phyloP scores from a whole-genome alignment of 768 basidiomycete species.

The button mushroom (Agaricus bisporus) region DNA sequence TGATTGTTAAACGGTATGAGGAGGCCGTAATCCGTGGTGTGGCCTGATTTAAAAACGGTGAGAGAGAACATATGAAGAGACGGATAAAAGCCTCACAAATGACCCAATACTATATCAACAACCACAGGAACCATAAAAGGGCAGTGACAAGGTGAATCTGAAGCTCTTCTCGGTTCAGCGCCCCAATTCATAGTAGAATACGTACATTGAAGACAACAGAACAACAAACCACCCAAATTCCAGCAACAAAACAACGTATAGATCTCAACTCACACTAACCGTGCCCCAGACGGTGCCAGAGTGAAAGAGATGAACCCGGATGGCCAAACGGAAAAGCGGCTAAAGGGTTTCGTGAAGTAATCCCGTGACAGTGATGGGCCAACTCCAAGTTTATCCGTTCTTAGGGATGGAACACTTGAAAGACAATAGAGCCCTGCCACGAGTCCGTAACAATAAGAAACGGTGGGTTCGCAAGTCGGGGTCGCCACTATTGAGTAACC shows the following conservation, averaged over 20 bases:
- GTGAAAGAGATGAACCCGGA: neutral
- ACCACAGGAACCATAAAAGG: neutral
- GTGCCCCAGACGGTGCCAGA: neutral
- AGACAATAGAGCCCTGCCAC: slow-evolving; percentile 6
- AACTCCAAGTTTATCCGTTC: neutral
- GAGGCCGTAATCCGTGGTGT: neutral
- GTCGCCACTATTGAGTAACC: neutral
- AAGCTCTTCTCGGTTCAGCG: neutral
- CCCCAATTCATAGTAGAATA: slow-evolving; percentile 1
- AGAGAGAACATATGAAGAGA: neutral
- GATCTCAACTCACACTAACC: neutral
- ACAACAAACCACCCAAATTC: neutral
- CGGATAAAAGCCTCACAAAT: neutral
- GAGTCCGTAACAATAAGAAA: slow-evolving; percentile 8
- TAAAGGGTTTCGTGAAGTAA: neutral
- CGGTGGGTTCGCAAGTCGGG: neutral
- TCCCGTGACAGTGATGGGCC: slow-evolving; percentile 9
- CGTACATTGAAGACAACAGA: neutral
- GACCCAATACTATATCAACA: neutral
- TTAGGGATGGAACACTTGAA: neutral
- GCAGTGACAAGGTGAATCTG: neutral
- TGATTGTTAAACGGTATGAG: neutral
- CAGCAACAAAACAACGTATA: neutral
- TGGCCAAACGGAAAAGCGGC: neutral
- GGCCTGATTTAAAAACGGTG: neutral